Base-by-base conservation (phyloP, 768 basidiomycete species). In the Boletales sp. region DNA sequence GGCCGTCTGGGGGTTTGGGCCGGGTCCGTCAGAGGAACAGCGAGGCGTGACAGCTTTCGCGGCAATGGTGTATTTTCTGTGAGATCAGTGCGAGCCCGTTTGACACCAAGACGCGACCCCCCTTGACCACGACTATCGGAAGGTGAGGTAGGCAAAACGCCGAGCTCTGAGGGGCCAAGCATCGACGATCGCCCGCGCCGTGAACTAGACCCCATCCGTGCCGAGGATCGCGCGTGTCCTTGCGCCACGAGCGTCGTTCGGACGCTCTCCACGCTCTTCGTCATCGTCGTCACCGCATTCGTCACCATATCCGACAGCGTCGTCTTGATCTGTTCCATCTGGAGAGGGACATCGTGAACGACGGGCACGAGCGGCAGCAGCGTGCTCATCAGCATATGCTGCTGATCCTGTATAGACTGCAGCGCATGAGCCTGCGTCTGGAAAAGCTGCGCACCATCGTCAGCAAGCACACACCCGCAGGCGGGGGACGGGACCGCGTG, bases 361-460 rank as follows among this genome's bases (percentile, higher is more conserved):
- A 84, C 67, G 25, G 86, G 84, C 3, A 84, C 64, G 14, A 89
- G 64, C 8, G 87, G 83, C 0, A 79, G 53, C 2, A 89, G 65
- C 11, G 80, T 70, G 19, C 79, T 61, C 2, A 87, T 51, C 34
- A 66, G 31, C 0, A 49, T 44, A 15, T 60, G 62, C 18, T 64
- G 60, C 28, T 64, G 63, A 14, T 65, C 59, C 44, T 85, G 82
- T 19, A 87, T 63, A 2, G 74, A 74, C 53, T 83, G 83, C 44
- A 87, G 69, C 11, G 75, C 72, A 58, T 81, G 78, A 2, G 72
- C 69, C 48, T 86, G 80, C 14, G 73, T 72, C 61, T 83, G 81
- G 21, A 84, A 65, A 36, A 68, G 58, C 65, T 43, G 66, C 55
- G 25, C 25, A 28, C 25, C 25, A 7, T 28, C 25, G 25, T 28